Evolutionary conservation across 805 yeast species (phyloP), one percentile per base, ranked within the genome.

Genomic region (Cyberlindnera nakhonratchasimensis): DNA sequence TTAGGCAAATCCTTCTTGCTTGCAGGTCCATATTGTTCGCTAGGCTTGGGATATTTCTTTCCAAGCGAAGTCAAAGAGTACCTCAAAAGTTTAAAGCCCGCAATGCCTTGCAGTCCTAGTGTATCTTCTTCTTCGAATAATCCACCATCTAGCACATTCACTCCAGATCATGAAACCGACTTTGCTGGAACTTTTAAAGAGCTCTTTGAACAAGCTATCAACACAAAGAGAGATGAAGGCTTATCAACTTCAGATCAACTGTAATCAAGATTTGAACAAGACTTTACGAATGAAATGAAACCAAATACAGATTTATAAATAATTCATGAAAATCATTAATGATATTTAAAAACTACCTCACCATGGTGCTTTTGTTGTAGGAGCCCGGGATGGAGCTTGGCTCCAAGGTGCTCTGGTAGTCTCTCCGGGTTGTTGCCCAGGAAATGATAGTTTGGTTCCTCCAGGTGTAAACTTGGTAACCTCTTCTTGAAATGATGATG

Each of bases 401-500:
- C 14, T 36, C 40, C 40, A 40, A 20, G 44, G 44, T 13, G 44
- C 40, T 45, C 20, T 34, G n/a, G 37, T 37, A 28, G 16, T 29
- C 19, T 9, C n/a, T n/a, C n/a, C n/a, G n/a, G n/a, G n/a, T n/a
- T n/a, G n/a, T n/a, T n/a, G n/a, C n/a, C n/a, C n/a, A n/a, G n/a
- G n/a, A 23, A 11, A 23, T 23, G 25, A 16, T 6, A 20, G 5
- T 30, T 17, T 30, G 33, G 13, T 23, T 3, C 29, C 14, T 10
- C 18, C 25, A 23, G 11, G 25, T 23, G 8, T 23, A 8, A 11
- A 23, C 29, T 26, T 34, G 11, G 32, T 38, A 8, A 45, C 39
- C 0, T 38, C 29, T 20, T 50, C 52, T 35, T 53, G 58, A 18
- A 47, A 40, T 8, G 53, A 46, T 13, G 32, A 14, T 20, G 42